phyloP scores from a whole-genome alignment of 1,139 yeast species.

The Kodamaea suecica region DNA sequence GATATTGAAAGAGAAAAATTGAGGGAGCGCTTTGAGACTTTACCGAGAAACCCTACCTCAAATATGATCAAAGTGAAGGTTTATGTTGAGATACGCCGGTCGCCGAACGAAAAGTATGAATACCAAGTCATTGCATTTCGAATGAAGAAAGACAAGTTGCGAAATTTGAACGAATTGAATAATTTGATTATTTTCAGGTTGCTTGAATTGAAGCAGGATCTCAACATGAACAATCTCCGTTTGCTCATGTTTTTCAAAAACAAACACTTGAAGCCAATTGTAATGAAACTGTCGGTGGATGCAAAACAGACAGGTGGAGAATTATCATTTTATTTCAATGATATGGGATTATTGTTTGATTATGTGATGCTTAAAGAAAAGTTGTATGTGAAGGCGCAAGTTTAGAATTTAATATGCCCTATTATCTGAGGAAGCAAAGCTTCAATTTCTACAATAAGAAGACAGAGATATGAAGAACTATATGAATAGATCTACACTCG shows the following conservation, averaged over 20 bases:
- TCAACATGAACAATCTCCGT: slow-evolving; percentile 17
- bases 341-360: slow-evolving; percentile 24
- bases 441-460: too few relatives aligned
- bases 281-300: slow-evolving; percentile 18
- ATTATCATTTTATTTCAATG: slow-evolving; percentile 8
- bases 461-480: too few relatives aligned
- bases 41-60: neutral
- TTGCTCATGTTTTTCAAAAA: slow-evolving; percentile 26
- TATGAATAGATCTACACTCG: too few relatives aligned
- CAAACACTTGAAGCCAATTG: slow-evolving; percentile 23
- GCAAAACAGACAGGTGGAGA: slow-evolving; percentile 5
- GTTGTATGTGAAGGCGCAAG: slow-evolving; percentile 23
- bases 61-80: slow-evolving; percentile 21
- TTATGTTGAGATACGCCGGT: slow-evolving; percentile 11
- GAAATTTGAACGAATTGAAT: slow-evolving; percentile 24
- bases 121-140: slow-evolving; percentile 20
- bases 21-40: slow-evolving; percentile 4
- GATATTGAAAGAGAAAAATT: neutral
- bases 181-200: slow-evolving; percentile 24
- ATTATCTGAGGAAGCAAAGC: too few relatives aligned
- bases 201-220: slow-evolving; percentile 16
- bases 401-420: neutral
- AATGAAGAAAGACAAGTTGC: slow-evolving; percentile 27
- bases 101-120: slow-evolving; percentile 5
- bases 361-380: slow-evolving; percentile 27